Percentiles rank a stretch among this genome's conserved stretches.
These are phyloP conservation scores for Rhodotorula graminis DNA, from an alignment of 768 basidiomycete genomes.

Conservation along the genomic window DNA sequence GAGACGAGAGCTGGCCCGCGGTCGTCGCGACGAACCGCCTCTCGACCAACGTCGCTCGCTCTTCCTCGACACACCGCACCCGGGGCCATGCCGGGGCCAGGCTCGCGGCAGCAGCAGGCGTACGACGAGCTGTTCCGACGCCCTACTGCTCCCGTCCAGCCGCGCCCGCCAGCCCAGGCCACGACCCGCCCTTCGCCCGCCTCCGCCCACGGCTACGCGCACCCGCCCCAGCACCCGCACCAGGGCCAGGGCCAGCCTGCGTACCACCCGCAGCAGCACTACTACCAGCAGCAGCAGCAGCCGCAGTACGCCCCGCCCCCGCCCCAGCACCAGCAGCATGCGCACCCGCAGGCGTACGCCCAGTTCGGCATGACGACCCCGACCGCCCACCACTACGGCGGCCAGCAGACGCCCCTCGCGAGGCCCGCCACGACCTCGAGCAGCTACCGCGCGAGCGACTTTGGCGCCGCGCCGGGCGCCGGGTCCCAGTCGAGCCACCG, in stretches of 20 bases:
- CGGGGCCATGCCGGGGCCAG: background rate
- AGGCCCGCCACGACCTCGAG: too few relatives aligned
- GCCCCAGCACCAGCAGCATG: background rate
- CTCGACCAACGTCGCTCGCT: too few relatives aligned
- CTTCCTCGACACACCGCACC: too few relatives aligned
- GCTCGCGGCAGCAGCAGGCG: slow-evolving; percentile 16
- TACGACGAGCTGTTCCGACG: slow-evolving; percentile 31
- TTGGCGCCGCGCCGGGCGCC: background rate
- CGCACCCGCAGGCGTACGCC: background rate
- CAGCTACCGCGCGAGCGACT: background rate
- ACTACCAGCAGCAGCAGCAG: background rate
- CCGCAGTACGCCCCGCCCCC: background rate
- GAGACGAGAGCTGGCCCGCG: too few relatives aligned
- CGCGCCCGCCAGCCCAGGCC: background rate
- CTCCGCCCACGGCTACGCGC: background rate
- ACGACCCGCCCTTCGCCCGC: background rate
- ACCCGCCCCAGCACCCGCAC: background rate
- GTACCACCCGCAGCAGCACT: slow-evolving; percentile 11
- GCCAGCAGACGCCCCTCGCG: too few relatives aligned
- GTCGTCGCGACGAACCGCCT: too few relatives aligned
- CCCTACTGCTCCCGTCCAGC: background rate
- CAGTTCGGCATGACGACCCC: background rate
- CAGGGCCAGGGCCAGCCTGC: background rate
- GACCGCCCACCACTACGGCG: background rate
- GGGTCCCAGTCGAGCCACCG: slow-evolving; percentile 1